These are phyloP conservation scores for Boletales sp. DNA, from an alignment of 768 basidiomycete genomes.

Conservation along the genomic window DNA sequence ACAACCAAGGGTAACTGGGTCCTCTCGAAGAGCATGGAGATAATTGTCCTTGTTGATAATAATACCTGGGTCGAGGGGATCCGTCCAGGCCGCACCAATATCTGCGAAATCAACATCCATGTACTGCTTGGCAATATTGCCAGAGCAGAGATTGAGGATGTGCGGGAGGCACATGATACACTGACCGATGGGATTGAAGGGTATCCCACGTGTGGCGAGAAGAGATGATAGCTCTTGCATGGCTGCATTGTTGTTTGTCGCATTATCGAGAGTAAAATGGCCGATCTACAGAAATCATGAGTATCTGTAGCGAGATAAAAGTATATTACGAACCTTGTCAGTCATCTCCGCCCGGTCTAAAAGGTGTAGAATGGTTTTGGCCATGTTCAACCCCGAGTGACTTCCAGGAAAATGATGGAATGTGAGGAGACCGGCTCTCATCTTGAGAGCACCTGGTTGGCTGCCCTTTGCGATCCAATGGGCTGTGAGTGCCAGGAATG, in stretches of 20 bases:
- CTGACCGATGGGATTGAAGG: not conserved
- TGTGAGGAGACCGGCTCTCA: conserved; percentile 8
- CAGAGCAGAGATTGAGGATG: not conserved
- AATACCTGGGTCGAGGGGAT: not conserved
- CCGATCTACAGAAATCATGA: not conserved
- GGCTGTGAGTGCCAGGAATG: not conserved
- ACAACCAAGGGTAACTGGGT: not conserved
- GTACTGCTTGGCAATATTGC: not conserved
- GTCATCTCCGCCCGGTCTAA: not conserved
- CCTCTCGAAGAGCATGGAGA: not conserved
- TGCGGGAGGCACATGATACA: not conserved
- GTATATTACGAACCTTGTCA: not conserved
- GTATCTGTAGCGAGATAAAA: not conserved
- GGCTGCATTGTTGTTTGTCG: not conserved
- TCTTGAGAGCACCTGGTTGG: not conserved
- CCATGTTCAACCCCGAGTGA: conserved; percentile 8
- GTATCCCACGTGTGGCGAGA: not conserved
- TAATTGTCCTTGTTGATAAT: not conserved
- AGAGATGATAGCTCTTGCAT: not conserved
- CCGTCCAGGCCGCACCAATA: not conserved
- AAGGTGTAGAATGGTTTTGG: not conserved
- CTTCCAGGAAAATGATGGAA: conserved; percentile 14
- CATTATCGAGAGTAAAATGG: not conserved
- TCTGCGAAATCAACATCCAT: not conserved
- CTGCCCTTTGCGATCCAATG: not conserved